Base-by-base conservation (phyloP, 2,329 filamentous ascomycete genomes). In the Corniculantispora saksenae region DNA sequence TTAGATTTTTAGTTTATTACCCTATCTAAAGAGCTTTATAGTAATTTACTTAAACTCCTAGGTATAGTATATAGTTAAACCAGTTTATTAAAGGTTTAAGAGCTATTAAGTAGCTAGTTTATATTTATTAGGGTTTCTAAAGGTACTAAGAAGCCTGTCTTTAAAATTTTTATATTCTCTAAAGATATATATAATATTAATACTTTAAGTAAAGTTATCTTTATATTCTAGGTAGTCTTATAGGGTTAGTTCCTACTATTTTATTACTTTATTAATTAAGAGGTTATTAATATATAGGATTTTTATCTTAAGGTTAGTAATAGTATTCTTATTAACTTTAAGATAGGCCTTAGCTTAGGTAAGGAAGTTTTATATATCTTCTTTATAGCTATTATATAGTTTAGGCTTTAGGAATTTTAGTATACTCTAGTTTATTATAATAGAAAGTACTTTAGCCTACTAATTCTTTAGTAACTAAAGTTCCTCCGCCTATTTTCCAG, bases 121-220 rank as follows among this genome's bases (percentile, higher is more conserved):
- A 51, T 51, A 51, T 25, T 51, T 27, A 51, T 51, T 51, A 51
- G 48, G 48, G 48, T 51, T 51, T 27, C 21, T 51, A 51, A 51
- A 51, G 23, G 17, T 27, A 27, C 23, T 27, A 25, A 51, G 23
- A 21, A 51, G 23, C 27, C 23, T 25, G 8, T 51, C 48, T 27
- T 51, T 51, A 51, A 51, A 51, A 15, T 13, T 51, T 27, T 51
- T 51, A 51, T 51, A 51, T 7, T 51, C 21, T n/a, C 8, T n/a
- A 51, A 51, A 51, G 7, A 51, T 51, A 51, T 51, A 51, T 9
- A 25, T 15, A 4, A 27, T 27, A 13, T 51, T 51, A n/a, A 51
- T 51, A 25, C 10, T 19, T 17, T 21, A 21, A 48, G 17, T 51
- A 51, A 8, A 10, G 8, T 51, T 51, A 51, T 25, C 8, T 10